Conservation (phyloP, 352 stramenopile species). For the Peronosclerospora sorghi region DNA sequence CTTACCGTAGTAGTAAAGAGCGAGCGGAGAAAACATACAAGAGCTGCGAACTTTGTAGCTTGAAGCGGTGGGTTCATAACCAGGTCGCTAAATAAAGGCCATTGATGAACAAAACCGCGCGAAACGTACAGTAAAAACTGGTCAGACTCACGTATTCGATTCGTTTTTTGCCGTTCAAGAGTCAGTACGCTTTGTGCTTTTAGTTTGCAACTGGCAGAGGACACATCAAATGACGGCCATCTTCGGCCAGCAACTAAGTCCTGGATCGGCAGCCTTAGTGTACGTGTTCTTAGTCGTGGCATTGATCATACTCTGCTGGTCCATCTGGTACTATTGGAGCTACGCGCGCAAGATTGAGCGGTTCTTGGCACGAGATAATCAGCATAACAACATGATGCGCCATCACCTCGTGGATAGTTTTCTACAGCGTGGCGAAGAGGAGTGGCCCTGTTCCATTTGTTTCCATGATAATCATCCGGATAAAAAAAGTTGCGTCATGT, state of each 20-base stretch:
- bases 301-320: constrained; percentile 51
- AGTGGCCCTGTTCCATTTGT: constrained; percentile 82
- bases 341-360: constrained; percentile 81
- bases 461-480: constrained; percentile 83
- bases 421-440: constrained; percentile 61
- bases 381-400: constrained; percentile 86
- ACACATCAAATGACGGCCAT: constrained; percentile 49
- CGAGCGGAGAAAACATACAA: too few species aligned
- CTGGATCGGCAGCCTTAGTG: constrained; percentile 56
- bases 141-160: not conserved
- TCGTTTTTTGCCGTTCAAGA: not conserved
- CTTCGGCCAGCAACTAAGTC: constrained; percentile 65
- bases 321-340: constrained; percentile 84
- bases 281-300: constrained; percentile 70
- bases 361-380: constrained; percentile 71
- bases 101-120: constrained; percentile 2
- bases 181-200: constrained; percentile 6
- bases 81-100: not conserved
- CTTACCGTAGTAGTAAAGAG: too few species aligned
- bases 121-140: constrained; percentile 5
- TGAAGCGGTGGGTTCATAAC: too few species aligned
- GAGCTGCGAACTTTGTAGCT: too few species aligned
- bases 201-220: constrained; percentile 12
- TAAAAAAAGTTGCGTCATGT: constrained; percentile 77
- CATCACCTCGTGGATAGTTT: constrained; percentile 80